phyloP scores from a whole-genome alignment of 2,329 filamentous ascomycete species.

The Ascochyta koolunga region DNA sequence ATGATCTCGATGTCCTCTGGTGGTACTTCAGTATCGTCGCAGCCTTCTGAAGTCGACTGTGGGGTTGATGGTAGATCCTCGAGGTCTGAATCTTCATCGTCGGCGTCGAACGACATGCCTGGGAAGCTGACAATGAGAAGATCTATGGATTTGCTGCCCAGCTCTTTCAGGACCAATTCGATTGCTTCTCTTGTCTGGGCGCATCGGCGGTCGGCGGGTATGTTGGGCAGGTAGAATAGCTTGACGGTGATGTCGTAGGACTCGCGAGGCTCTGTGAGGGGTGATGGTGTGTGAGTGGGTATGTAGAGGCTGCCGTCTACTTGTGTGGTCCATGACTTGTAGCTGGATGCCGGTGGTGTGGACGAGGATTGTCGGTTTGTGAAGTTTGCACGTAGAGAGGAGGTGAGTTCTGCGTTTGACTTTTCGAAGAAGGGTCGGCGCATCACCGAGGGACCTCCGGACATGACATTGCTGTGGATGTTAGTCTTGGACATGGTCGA shows the following conservation, averaged over 20 bases:
- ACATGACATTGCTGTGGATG: constrained; percentile 80
- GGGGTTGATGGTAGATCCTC: constrained; percentile 51
- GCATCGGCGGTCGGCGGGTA: constrained; percentile 68
- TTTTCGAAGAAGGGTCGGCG: constrained; percentile 77
- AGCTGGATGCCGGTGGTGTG: constrained; percentile 48
- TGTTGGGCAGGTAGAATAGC: constrained; percentile 84
- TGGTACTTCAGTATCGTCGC: constrained; percentile 37
- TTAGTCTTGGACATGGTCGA: neutral
- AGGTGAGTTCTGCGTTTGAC: constrained; percentile 92
- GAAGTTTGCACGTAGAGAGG: constrained; percentile 85
- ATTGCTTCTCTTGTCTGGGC: constrained; percentile 79
- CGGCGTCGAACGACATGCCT: constrained; percentile 89
- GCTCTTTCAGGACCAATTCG: constrained; percentile 77
- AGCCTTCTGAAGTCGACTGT: constrained; percentile 46
- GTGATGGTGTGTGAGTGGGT: constrained; percentile 72
- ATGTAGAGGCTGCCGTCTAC: constrained; percentile 66
- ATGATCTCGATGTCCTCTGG: constrained; percentile 64
- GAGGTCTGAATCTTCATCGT: constrained; percentile 78
- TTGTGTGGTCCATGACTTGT: constrained; percentile 70
- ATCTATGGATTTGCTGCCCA: constrained; percentile 78
- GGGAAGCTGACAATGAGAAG: constrained; percentile 93
- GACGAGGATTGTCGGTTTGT: constrained; percentile 70
- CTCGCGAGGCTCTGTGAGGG: constrained; percentile 77
- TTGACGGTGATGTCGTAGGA: constrained; percentile 97
- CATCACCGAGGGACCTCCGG: constrained; percentile 81